Evolutionary conservation across 805 yeast genomes (phyloP), one percentile per base, ranked within the genome.

Genomic region (Hanseniaspora osmophila): DNA sequence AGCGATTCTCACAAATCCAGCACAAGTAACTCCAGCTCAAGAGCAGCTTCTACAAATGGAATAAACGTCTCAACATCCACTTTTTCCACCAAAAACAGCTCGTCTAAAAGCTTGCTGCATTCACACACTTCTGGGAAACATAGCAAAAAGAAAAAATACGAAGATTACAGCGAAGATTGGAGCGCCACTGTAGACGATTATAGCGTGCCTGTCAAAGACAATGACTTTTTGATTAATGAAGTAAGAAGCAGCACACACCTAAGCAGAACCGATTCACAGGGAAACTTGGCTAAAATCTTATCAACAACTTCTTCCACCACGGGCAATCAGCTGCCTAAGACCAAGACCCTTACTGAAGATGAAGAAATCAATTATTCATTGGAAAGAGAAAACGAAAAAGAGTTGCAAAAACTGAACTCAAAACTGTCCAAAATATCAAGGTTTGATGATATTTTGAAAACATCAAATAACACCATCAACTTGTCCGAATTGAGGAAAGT

Each of bases 81-180:
- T 32, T 11, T 32, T 11, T 12, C 13, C 15, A 32, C 35, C 35
- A 32, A 32, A 32, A 11, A 32, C 10, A 32, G 35, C 15, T 12
- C 27, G 27, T 22, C 27, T 7, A 22, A 22, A 22, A 22, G 27
- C 27, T 22, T 22, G 27, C 27, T 22, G 6, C 27, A 22, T 22
- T 7, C 27, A 22, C 27, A 32, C 10, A 9, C 10, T 32, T 11
- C 15, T 32, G 15, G 15, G 15, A 32, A 32, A 9, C 35, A 32
- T 9, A 32, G 15, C 18, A 56, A 53, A 39, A 61, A 64, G 30
- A 58, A 50, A 42, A 61, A 60, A 47, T 81, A 80, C 56, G 67
- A 77, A 40, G 95, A 87, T 57, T 65, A 80, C 47, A 95, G 87
- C 59, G 94, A 84, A 53, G 96, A 86, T 61, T 87, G 96, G 96